Percentiles rank a stretch among this genome's conserved stretches.
Evolutionary conservation across 805 yeast species (phyloP).

Genomic region (Phaffomyces antillensis): DNA sequence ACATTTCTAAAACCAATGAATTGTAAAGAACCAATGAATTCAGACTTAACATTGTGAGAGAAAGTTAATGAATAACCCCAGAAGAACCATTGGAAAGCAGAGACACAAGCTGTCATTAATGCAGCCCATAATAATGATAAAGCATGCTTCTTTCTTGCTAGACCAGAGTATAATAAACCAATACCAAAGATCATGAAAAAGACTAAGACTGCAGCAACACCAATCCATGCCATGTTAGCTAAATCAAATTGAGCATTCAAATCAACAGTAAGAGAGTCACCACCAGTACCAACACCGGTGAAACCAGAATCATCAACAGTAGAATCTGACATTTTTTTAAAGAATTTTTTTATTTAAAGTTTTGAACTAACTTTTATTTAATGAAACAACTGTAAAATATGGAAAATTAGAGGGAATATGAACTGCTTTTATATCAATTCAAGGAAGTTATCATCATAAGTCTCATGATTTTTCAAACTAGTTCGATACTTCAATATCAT

Average conservation of each 20-base stretch:
- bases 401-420: too few species aligned
- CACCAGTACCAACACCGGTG: constrained; percentile 68
- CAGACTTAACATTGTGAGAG: constrained; percentile 52
- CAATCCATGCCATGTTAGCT: constrained; percentile 85
- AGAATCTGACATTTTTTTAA: constrained; percentile 3
- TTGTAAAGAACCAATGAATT: constrained; percentile 72
- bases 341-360: not conserved
- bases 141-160: constrained; percentile 94
- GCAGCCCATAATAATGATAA: constrained; percentile 91
- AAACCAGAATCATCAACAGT: constrained; percentile 24
- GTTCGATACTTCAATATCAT: too few species aligned
- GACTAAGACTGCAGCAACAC: constrained; percentile 69
- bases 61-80: constrained; percentile 95
- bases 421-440: too few species aligned
- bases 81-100: constrained; percentile 94
- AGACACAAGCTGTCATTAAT: constrained; percentile 76
- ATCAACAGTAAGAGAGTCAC: constrained; percentile 67
- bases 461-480: too few species aligned
- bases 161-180: constrained; percentile 87
- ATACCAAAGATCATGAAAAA: constrained; percentile 97
- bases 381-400: too few species aligned
- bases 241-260: constrained; percentile 62
- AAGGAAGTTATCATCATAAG: too few species aligned
- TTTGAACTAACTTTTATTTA: too few species aligned
- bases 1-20: constrained; percentile 78